Percentiles rank a stretch among this genome's conserved stretches.
Evolutionary conservation across 169 alveolate genomes (phyloP).

Genomic region (Eimeria sp.): DNA sequence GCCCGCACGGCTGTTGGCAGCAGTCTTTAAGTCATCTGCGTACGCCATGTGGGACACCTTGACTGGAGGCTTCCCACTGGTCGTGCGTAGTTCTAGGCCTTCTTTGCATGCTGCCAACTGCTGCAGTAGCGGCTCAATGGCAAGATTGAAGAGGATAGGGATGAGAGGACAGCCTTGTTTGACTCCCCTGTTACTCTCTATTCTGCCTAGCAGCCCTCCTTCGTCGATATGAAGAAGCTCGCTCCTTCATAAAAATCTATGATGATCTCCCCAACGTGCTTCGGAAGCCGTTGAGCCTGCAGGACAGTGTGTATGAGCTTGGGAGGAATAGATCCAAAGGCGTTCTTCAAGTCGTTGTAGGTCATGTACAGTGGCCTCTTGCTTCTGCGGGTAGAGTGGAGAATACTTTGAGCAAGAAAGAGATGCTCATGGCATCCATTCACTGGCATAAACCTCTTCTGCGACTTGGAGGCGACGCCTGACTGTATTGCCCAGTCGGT

Average conservation of each 20-base stretch:
- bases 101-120: neutral
- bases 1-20: neutral
- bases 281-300: constrained; percentile 27
- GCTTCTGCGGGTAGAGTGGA: too few species aligned
- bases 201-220: neutral
- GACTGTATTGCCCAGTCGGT: too few species aligned
- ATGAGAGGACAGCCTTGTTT: constrained; percentile 9
- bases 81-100: constrained; percentile 16
- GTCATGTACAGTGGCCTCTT: too few species aligned
- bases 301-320: neutral
- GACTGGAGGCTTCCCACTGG: neutral
- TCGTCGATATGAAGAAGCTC: neutral
- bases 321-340: too few species aligned
- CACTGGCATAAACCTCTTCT: too few species aligned
- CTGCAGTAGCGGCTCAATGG: constrained; percentile 23
- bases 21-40: constrained; percentile 20
- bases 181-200: constrained; percentile 11
- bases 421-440: too few species aligned
- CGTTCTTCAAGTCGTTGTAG: too few species aligned
- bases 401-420: too few species aligned
- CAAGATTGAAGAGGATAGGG: neutral
- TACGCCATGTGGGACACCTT: constrained; percentile 8
- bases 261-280: constrained; percentile 9
- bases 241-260: neutral
- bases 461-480: too few species aligned